Evolutionary conservation across 148 eudicot genomes (phyloP), one percentile per base, ranked within the genome.

Genomic region (Cornus florida): DNA sequence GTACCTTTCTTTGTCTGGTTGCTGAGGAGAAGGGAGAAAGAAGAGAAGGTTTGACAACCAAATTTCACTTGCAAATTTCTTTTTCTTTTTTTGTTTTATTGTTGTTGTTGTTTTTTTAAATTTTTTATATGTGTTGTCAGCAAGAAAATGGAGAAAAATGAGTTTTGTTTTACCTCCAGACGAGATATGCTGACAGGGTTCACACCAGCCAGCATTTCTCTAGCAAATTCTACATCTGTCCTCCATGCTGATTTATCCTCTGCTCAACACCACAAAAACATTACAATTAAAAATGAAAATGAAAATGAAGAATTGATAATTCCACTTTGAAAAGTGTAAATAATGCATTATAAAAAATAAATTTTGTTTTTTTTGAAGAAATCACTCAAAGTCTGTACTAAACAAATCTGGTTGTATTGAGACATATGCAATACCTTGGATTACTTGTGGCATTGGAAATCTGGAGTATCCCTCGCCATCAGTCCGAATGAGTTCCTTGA

Each of bases 171-270:
- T 77, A 93, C 95, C 81, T 87, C 83, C 57, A 93, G 91, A 69
- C 90, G 85, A 10, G 83, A 77, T 74, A 93, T 89, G 50, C 82
- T 39, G 73, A 91, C 64, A 79, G 97, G 95, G 75, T 90, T 87
- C 16, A 91, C 60, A 60, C 93, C 97, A 16, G 97, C 97, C 72
- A 91, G 80, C 93, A 91, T 86, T 84, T 93, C 97, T 85, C 95
- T 86, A 14, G 84, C 91, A 82, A 91, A 91, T 86, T 93, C 97
- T 79, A 86, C 89, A 72, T 91, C 95, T 33, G 93, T 90, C 75
- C 88, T 86, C 93, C 97, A 93, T 69, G 92, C 92, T 6, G 81
- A 73, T 85, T 86, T 87, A 72, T 91, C 88, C 91, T 84, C 97
- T 91, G 77, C 74, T 71, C 79, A 38, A 50, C 48, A 69, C 20